phyloP scores from a whole-genome alignment of 305 asterid genomes.

The Solanum hybrid region DNA sequence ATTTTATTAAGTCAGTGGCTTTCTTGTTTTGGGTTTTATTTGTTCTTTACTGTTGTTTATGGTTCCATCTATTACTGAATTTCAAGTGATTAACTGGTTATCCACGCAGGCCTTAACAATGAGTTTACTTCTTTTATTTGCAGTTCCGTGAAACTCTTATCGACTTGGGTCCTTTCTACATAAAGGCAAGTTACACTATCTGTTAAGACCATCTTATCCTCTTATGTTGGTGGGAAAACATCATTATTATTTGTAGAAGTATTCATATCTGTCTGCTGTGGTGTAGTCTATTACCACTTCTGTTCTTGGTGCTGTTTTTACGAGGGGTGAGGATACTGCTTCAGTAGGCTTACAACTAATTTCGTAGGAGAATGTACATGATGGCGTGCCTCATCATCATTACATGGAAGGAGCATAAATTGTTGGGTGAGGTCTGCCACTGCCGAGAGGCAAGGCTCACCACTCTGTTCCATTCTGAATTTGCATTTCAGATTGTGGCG shows the following conservation, averaged over 20 bases:
- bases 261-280: background rate
- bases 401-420: background rate
- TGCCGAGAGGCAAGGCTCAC: background rate
- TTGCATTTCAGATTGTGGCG: background rate
- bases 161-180: conserved; percentile 84
- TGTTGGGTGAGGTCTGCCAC: background rate
- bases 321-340: background rate
- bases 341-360: background rate
- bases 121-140: conserved; percentile 16
- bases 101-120: background rate
- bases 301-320: background rate
- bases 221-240: background rate
- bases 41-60: background rate
- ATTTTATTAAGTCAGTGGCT: background rate
- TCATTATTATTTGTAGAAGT: background rate
- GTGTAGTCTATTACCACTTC: background rate
- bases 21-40: background rate
- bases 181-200: conserved; percentile 51
- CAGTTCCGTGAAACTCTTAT: conserved; percentile 96
- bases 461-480: background rate
- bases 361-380: background rate
- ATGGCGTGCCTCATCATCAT: background rate
- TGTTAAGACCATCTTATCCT: background rate
- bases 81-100: background rate
- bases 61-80: background rate